Evolutionary conservation across 805 yeast genomes (phyloP).

Genomic region (Candida hispaniensis): DNA sequence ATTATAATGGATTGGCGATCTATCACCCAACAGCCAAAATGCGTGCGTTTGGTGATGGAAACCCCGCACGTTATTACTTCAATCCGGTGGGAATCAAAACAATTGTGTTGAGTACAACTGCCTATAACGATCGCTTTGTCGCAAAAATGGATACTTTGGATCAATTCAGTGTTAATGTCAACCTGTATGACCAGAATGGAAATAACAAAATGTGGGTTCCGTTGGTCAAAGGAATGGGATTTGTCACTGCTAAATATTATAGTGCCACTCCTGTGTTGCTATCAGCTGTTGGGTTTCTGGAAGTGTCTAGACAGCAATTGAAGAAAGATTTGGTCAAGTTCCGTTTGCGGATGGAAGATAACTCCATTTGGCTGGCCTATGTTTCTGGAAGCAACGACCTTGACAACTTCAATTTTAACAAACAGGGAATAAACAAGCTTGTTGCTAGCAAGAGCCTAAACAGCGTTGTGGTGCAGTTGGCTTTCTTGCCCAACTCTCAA

Average conservation of each 20-base stretch:
- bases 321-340: conserved; percentile 43
- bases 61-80: conserved; percentile 41
- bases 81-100: conserved; percentile 50
- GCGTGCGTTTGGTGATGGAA: conserved; percentile 34
- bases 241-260: conserved; percentile 40
- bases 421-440: conserved; percentile 32
- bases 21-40: conserved; percentile 42
- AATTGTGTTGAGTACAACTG: conserved; percentile 43
- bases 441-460: conserved; percentile 36
- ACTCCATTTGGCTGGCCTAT: conserved; percentile 57
- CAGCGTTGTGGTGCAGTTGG: conserved; percentile 50
- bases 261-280: conserved; percentile 27
- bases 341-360: conserved; percentile 42
- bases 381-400: conserved; percentile 25
- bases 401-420: conserved; percentile 25
- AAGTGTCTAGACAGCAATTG: conserved; percentile 35
- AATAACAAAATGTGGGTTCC: conserved; percentile 27
- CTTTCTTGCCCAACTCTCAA: conserved; percentile 35
- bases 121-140: conserved; percentile 36
- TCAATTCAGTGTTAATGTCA: conserved; percentile 19
- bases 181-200: conserved; percentile 17
- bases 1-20: conserved; percentile 49
- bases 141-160: conserved; percentile 28
- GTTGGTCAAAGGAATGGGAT: conserved; percentile 52
- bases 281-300: conserved; percentile 56